phyloP scores from a whole-genome alignment of 805 yeast species.

The Wickerhamomyces queroliae region DNA sequence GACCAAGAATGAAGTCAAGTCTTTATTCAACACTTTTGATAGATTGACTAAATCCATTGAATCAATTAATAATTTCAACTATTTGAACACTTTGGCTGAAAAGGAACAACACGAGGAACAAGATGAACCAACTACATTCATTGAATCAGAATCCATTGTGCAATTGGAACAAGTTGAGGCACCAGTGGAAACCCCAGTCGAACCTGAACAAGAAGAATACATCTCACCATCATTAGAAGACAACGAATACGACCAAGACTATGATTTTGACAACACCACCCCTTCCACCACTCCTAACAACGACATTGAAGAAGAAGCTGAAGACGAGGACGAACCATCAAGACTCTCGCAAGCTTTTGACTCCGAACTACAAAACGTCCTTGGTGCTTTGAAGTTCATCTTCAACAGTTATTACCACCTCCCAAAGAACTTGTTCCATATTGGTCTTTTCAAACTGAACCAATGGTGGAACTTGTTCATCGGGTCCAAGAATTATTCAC shows the following conservation, averaged over 20 bases:
- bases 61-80: constrained; percentile 67
- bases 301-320: constrained; percentile 1
- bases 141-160: no score
- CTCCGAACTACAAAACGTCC: constrained; percentile 45
- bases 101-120: constrained; percentile 7
- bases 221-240: constrained; percentile 7
- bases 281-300: no score
- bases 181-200: no score
- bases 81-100: constrained; percentile 32
- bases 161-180: no score
- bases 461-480: constrained; percentile 70
- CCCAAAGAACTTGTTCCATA: constrained; percentile 55
- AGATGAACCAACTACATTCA: no score
- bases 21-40: constrained; percentile 88
- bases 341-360: constrained; percentile 43
- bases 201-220: no score
- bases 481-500: constrained; percentile 39
- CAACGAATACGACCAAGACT: no score
- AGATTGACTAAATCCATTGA: constrained; percentile 80
- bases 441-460: constrained; percentile 41
- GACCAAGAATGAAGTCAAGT: constrained; percentile 80
- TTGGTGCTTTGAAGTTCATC: constrained; percentile 60
- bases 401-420: constrained; percentile 59
- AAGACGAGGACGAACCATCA: constrained; percentile 8
- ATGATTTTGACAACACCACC: no score